Conservation (phyloP, 305 asterid genomes). For the Plantago rigida region DNA sequence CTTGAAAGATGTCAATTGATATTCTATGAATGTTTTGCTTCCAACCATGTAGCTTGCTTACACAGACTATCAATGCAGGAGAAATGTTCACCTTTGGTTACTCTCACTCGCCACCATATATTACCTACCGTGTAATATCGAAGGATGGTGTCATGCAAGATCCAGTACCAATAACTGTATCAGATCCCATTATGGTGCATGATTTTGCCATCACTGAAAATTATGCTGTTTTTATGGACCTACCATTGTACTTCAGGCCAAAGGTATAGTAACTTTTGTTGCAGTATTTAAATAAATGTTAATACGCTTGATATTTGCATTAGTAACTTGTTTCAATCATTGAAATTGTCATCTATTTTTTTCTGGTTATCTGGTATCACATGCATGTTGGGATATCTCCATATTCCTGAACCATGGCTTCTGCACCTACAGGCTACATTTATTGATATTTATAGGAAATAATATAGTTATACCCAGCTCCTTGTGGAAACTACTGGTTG, state of each 20-base stretch:
- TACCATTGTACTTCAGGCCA: conserved; percentile 75
- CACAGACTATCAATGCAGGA: conserved; percentile 46
- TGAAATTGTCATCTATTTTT: background rate
- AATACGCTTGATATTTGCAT: conserved; percentile 14
- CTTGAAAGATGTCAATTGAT: conserved; percentile 6
- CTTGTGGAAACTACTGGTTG: no score
- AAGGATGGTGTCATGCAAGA: conserved; percentile 82
- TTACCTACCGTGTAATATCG: conserved; percentile 87
- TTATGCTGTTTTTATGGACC: conserved; percentile 88
- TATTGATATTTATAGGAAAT: no score
- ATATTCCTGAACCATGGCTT: background rate
- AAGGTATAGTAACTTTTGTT: conserved; percentile 40
- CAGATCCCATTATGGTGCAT: conserved; percentile 89
- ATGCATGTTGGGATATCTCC: background rate
- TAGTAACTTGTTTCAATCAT: background rate
- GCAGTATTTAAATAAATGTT: conserved; percentile 1
- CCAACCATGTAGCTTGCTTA: conserved; percentile 11
- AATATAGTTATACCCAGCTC: no score
- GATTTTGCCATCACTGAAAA: conserved; percentile 98
- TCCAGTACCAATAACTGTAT: conserved; percentile 80
- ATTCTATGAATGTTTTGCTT: no score
- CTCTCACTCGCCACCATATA: conserved; percentile 55
- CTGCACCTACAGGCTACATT: background rate
- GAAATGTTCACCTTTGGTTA: conserved; percentile 97
- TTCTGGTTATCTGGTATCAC: background rate